Evolutionary conservation across 1,139 yeast species (phyloP).

Genomic region (Zygoascus hellenicus): DNA sequence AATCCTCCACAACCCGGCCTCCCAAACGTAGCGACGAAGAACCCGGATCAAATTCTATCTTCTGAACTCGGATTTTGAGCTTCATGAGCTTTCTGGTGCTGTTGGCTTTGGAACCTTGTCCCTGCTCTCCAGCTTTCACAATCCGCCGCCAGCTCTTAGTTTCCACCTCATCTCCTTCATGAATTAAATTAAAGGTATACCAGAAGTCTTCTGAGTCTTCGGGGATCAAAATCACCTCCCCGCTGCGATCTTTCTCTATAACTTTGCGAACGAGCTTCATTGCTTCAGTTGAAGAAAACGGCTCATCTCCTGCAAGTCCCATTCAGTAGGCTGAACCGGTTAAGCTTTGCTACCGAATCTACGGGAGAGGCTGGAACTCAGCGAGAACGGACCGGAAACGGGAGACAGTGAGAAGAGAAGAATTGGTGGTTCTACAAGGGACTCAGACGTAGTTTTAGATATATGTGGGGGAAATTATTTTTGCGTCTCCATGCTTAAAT

Average conservation of each 20-base stretch:
- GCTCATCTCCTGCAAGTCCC: no score
- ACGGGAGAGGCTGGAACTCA: no score
- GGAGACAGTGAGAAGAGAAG: no score
- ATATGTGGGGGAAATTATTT: no score
- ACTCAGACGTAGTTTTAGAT: no score
- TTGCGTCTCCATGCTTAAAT: no score
- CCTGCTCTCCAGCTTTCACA: conserved; percentile 40
- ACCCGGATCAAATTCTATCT: conserved; percentile 70
- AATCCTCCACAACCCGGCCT: conserved; percentile 70
- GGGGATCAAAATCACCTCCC: conserved; percentile 61
- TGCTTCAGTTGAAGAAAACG: background rate
- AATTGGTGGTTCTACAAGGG: no score
- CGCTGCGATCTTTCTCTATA: conserved; percentile 59
- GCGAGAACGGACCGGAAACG: no score
- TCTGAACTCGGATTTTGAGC: conserved; percentile 55
- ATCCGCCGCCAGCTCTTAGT: conserved; percentile 65
- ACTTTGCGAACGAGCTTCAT: conserved; percentile 52
- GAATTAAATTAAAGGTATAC: conserved; percentile 75
- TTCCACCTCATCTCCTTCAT: conserved; percentile 67
- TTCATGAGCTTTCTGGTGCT: conserved; percentile 50
- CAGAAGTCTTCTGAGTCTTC: conserved; percentile 92
- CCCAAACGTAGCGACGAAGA: conserved; percentile 73
- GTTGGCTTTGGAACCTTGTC: conserved; percentile 26
- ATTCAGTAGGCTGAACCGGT: no score
- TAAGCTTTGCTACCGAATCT: no score